phyloP scores from a whole-genome alignment of 169 alveolate genomes.

The Eimeria falciformis region DNA sequence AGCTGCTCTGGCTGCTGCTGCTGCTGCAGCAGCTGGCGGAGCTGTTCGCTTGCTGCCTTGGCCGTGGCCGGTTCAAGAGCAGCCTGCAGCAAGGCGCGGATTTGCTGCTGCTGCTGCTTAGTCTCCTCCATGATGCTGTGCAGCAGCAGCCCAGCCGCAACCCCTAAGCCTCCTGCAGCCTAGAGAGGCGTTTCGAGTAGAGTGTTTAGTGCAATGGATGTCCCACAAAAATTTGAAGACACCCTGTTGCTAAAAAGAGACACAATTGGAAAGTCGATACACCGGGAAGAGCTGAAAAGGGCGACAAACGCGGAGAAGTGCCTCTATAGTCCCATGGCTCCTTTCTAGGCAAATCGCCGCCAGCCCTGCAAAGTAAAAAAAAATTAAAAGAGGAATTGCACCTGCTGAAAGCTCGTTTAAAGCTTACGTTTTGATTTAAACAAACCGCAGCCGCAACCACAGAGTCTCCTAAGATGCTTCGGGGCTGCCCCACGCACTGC shows the following conservation, averaged over 20 bases:
- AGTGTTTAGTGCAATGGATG: not conserved
- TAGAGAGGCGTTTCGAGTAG: not conserved
- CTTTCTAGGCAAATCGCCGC: too few relatives aligned
- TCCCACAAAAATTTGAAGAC: not conserved
- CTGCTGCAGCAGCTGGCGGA: conserved; percentile 61
- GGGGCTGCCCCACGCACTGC: too few relatives aligned
- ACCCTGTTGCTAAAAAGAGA: not conserved
- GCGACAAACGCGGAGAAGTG: too few relatives aligned
- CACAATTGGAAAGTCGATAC: not conserved
- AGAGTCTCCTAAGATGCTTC: too few relatives aligned
- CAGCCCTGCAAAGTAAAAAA: too few relatives aligned
- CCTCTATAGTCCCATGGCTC: too few relatives aligned
- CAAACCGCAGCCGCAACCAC: too few relatives aligned
- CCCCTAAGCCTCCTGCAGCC: not conserved
- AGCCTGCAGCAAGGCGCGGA: conserved; percentile 56
- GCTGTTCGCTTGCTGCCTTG: conserved; percentile 64
- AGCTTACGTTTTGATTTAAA: too few relatives aligned
- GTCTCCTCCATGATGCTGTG: not conserved
- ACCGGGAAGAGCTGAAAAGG: not conserved
- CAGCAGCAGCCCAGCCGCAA: not conserved
- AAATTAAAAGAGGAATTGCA: too few relatives aligned
- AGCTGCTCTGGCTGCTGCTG: conserved; percentile 54
- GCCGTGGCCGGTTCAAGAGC: conserved; percentile 61
- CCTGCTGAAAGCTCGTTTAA: too few relatives aligned
- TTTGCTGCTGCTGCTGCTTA: conserved; percentile 54